phyloP scores from a whole-genome alignment of 176 grass and related monocot genomes.

The Musa beccarii region DNA sequence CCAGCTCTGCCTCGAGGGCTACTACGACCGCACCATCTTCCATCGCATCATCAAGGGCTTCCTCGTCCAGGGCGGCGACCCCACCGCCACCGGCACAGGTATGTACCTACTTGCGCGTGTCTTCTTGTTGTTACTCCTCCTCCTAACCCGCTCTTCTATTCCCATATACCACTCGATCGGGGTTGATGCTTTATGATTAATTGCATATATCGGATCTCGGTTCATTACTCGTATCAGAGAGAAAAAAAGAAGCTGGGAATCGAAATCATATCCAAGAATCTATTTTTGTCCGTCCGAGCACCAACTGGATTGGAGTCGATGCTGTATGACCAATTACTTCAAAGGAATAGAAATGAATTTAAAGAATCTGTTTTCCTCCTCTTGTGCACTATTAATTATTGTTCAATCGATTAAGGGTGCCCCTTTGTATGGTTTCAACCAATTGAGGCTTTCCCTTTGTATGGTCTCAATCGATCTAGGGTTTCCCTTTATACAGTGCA shows the following conservation, averaged over 20 bases:
- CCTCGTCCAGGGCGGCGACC: conserved; percentile 87
- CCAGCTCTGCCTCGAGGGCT: conserved; percentile 88
- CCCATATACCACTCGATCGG: neutral
- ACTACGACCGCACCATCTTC: conserved; percentile 81
- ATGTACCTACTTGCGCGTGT: neutral
- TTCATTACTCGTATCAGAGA: neutral
- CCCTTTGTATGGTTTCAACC: too few relatives aligned
- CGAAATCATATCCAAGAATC: neutral
- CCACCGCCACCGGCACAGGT: conserved; percentile 68
- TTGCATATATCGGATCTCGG: neutral
- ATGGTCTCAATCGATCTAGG: too few relatives aligned
- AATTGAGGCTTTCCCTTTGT: too few relatives aligned
- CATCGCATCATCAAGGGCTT: conserved; percentile 90
- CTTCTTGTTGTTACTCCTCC: neutral
- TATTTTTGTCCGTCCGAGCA: neutral
- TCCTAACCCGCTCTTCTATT: neutral
- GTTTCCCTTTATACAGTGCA: too few relatives aligned
- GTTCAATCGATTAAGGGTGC: too few relatives aligned
- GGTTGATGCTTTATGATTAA: neutral
- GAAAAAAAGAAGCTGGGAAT: neutral
- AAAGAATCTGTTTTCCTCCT: too few relatives aligned
- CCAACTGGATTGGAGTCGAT: too few relatives aligned
- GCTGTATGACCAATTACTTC: too few relatives aligned
- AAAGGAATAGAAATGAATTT: too few relatives aligned
- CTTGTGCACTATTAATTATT: too few relatives aligned